Conservation (phyloP, 1,284 basidiomycete species). For the Entoloma clypeatum region DNA sequence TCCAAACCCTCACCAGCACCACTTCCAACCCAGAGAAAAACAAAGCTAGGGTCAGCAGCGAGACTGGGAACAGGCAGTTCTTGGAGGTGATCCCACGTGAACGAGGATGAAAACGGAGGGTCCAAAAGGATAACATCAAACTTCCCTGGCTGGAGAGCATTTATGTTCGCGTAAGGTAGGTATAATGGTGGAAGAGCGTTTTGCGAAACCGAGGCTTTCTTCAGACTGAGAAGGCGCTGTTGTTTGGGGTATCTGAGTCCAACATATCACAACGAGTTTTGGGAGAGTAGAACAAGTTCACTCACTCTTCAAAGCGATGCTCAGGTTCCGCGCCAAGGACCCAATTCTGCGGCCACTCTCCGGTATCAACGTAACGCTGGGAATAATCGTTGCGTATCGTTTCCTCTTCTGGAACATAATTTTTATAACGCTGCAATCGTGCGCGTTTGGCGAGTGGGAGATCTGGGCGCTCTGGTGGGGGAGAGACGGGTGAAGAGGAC, state of each 20-base stretch:
- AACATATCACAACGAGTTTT: constrained; percentile 3
- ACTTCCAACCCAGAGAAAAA: constrained; percentile 96
- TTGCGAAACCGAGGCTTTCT: constrained; percentile 65
- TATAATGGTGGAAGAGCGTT: constrained; percentile 65
- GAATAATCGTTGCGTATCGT: constrained; percentile 95
- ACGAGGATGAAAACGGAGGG: constrained; percentile 80
- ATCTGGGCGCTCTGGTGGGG: constrained; percentile 46
- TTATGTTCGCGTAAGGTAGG: constrained; percentile 57
- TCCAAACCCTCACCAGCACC: constrained; percentile 91
- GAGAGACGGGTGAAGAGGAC: constrained; percentile 42
- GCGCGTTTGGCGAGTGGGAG: constrained; percentile 69
- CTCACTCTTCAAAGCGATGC: constrained; percentile 90
- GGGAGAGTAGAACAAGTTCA: constrained; percentile 19
- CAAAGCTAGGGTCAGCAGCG: constrained; percentile 88
- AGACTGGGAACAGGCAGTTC: constrained; percentile 81
- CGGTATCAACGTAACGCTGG: constrained; percentile 84
- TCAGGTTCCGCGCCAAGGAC: constrained; percentile 84
- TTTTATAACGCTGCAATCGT: constrained; percentile 59
- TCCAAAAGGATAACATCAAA: constrained; percentile 95
- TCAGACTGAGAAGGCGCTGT: constrained; percentile 74
- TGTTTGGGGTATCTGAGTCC: constrained; percentile 83
- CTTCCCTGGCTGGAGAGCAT: constrained; percentile 57
- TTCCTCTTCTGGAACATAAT: constrained; percentile 88
- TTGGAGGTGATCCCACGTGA: constrained; percentile 82
- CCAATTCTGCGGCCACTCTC: constrained; percentile 90